Evolutionary conservation across 805 yeast species (phyloP).

Genomic region (Diddensiella caesifluorescens): DNA sequence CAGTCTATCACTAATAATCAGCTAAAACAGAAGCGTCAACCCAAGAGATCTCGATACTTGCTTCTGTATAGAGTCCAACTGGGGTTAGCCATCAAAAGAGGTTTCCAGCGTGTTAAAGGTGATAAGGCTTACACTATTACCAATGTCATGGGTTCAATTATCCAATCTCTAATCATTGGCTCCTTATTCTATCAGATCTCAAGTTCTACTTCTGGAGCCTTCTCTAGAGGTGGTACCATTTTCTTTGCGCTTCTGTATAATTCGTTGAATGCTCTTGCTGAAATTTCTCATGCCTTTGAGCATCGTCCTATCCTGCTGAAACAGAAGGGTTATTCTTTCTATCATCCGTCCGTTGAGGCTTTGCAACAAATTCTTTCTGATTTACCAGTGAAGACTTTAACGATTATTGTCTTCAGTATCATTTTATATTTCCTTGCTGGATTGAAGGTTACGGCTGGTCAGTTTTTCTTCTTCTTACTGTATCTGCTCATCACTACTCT

Average conservation of each 20-base stretch:
- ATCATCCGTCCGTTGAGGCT: slow-evolving; percentile 71
- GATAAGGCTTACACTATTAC: slow-evolving; percentile 49
- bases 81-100: slow-evolving; percentile 43
- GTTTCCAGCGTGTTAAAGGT: slow-evolving; percentile 52
- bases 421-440: slow-evolving; percentile 54
- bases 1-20: slow-evolving; percentile 29
- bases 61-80: slow-evolving; percentile 46
- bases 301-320: slow-evolving; percentile 60
- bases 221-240: slow-evolving; percentile 57
- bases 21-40: slow-evolving; percentile 35
- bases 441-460: slow-evolving; percentile 45
- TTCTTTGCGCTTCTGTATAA: slow-evolving; percentile 58
- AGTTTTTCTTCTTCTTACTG: slow-evolving; percentile 48
- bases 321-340: slow-evolving; percentile 66
- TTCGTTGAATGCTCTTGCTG: slow-evolving; percentile 56
- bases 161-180: slow-evolving; percentile 58
- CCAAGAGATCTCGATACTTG: slow-evolving; percentile 40
- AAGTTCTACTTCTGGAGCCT: slow-evolving; percentile 49
- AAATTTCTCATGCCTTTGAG: slow-evolving; percentile 43
- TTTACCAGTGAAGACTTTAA: slow-evolving; percentile 53
- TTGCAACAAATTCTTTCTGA: slow-evolving; percentile 56
- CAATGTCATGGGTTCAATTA: slow-evolving; percentile 42
- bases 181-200: slow-evolving; percentile 56
- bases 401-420: slow-evolving; percentile 42
- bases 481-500: slow-evolving; percentile 42